Conservation (phyloP, 2,329 filamentous ascomycete species). For the Botrytis paeoniae region DNA sequence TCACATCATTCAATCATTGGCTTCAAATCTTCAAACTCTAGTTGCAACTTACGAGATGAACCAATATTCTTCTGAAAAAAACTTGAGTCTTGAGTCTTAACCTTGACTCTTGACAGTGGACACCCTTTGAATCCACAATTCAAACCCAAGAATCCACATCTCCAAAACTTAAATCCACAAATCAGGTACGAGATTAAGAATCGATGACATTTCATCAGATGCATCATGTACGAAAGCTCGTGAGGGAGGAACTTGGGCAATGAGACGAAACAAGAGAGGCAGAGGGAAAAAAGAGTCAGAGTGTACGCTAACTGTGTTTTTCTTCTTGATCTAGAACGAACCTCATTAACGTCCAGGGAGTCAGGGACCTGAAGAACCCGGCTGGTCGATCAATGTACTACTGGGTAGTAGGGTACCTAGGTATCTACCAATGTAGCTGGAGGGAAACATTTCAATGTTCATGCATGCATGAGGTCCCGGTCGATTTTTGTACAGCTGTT, state of each 20-base stretch:
- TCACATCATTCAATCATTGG: background rate
- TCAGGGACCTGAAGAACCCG: background rate
- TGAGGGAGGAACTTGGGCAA: background rate
- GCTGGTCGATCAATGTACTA: background rate
- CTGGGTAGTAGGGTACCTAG: background rate
- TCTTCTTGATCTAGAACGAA: background rate
- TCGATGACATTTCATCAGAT: background rate
- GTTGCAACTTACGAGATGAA: background rate
- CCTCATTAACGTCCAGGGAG: background rate
- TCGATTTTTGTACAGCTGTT: background rate
- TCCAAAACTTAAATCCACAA: background rate
- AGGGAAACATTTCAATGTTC: background rate
- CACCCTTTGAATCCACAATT: background rate
- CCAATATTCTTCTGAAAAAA: background rate
- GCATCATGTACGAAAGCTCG: background rate
- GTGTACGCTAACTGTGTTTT: background rate
- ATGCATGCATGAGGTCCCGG: background rate
- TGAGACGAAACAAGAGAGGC: background rate
- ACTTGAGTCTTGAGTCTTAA: background rate
- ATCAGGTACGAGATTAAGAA: conserved; percentile 4
- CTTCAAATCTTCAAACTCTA: background rate
- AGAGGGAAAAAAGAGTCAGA: background rate
- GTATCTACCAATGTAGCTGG: background rate
- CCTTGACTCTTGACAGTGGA: background rate
- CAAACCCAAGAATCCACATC: background rate